A percentile compares a stretch with the other conserved stretches of the same genome.
These are phyloP conservation scores for Berkeleyomyces basicola DNA, from an alignment of 2,329 filamentous ascomycete species.

Conservation along the genomic window DNA sequence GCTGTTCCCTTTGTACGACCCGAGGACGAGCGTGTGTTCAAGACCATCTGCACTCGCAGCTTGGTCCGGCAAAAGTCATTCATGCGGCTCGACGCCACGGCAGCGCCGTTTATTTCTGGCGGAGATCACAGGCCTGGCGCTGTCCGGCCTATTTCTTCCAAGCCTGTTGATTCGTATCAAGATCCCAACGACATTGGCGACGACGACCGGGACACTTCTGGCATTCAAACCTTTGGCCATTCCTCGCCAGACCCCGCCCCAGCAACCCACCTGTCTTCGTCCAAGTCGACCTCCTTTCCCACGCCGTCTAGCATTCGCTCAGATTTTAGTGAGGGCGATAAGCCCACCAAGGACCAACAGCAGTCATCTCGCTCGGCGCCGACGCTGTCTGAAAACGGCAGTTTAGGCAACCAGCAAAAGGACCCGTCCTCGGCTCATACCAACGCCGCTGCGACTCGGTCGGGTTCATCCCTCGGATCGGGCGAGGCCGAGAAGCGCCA, in stretches of 20 bases:
- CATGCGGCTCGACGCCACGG: conserved; percentile 34
- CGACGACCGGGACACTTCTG: not conserved
- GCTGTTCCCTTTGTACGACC: conserved; percentile 85
- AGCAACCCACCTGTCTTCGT: not conserved
- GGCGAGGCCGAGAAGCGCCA: conserved; percentile 5
- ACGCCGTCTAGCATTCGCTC: conserved; percentile 11
- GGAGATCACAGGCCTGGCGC: conserved; percentile 19
- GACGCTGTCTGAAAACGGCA: conserved; percentile 11
- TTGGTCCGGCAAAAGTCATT: conserved; percentile 42
- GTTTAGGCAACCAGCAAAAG: not conserved
- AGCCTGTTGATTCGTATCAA: conserved; percentile 1
- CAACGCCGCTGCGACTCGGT: conserved; percentile 19
- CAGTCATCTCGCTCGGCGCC: not conserved
- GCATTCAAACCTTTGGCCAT: not conserved
- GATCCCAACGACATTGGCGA: not conserved
- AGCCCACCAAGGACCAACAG: not conserved
- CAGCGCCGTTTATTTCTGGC: conserved; percentile 26
- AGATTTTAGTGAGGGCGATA: conserved; percentile 7
- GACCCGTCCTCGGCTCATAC: conserved; percentile 14
- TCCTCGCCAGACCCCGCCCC: conserved; percentile 18
- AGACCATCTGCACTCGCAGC: conserved; percentile 51
- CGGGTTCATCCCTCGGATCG: conserved; percentile 16
- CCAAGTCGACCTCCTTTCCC: conserved; percentile 5
- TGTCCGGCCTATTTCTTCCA: conserved; percentile 5
- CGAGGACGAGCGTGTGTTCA: conserved; percentile 71